Conservation (phyloP, 768 basidiomycete genomes). For the Pulveroboletus frians region DNA sequence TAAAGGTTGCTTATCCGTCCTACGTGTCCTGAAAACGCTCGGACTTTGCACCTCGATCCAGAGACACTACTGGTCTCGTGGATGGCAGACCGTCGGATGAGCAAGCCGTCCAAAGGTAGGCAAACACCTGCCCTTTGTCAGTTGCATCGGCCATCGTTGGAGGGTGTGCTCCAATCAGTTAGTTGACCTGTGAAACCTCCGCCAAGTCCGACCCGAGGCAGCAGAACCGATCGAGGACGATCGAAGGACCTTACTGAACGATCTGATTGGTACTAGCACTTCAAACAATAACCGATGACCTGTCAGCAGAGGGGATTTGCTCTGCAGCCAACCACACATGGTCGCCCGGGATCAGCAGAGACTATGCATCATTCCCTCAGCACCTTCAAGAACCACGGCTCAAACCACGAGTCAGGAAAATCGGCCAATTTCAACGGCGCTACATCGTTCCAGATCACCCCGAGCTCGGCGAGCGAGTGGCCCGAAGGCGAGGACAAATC, state of each 20-base stretch:
- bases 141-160: constrained; percentile 9
- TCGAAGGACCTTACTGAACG: background rate
- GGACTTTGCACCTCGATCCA: background rate
- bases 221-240: background rate
- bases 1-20: constrained; percentile 1
- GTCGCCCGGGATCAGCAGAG: background rate
- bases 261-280: background rate
- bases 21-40: constrained; percentile 1
- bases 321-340: background rate
- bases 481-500: constrained; percentile 1
- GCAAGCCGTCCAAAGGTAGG: background rate
- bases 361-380: constrained; percentile 2
- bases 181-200: background rate
- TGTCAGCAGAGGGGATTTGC: background rate
- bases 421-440: background rate
- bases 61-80: background rate
- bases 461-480: background rate
- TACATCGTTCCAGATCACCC: background rate
- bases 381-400: constrained; percentile 1
- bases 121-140: constrained; percentile 2
- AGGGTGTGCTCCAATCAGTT: background rate
- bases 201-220: background rate
- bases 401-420: background rate
- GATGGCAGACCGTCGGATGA: background rate
- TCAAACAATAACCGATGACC: background rate